Conservation (phyloP, 257 asterid species). For the Solanum pennellii region DNA sequence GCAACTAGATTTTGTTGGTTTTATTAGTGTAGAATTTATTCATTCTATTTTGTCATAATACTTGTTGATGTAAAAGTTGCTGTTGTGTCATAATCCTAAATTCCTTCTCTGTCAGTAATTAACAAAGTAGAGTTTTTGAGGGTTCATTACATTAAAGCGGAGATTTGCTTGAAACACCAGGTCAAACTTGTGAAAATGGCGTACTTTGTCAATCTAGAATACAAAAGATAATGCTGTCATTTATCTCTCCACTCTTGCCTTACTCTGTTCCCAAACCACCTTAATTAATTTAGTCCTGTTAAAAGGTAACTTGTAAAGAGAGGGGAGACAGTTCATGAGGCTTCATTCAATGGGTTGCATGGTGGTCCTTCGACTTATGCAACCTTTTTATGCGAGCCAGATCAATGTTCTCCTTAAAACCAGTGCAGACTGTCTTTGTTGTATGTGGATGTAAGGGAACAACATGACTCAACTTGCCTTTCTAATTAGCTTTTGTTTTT, state of each 20-base stretch:
- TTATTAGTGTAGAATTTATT: background rate
- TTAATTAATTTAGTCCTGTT: background rate
- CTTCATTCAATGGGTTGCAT: constrained; percentile 12
- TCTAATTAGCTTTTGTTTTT: background rate
- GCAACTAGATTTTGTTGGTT: background rate
- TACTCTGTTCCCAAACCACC: background rate
- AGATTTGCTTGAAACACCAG: background rate
- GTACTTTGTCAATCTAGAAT: background rate
- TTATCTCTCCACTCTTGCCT: background rate
- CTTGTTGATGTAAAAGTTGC: background rate
- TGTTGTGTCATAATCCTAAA: background rate
- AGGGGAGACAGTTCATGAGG: background rate
- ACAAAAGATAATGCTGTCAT: background rate
- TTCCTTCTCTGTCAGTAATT: background rate
- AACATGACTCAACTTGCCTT: constrained; percentile 2
- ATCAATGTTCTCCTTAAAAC: constrained; percentile 17
- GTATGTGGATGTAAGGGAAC: constrained; percentile 25
- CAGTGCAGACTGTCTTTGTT: constrained; percentile 6
- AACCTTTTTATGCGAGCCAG: constrained; percentile 6
- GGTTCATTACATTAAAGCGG: background rate
- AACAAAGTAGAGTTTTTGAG: background rate
- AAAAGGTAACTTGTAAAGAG: background rate
- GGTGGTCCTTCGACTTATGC: background rate
- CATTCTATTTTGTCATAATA: background rate
- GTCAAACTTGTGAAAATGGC: background rate